phyloP scores from a whole-genome alignment of 2,329 filamentous ascomycete genomes.

The Cladophialophora chaetospira region DNA sequence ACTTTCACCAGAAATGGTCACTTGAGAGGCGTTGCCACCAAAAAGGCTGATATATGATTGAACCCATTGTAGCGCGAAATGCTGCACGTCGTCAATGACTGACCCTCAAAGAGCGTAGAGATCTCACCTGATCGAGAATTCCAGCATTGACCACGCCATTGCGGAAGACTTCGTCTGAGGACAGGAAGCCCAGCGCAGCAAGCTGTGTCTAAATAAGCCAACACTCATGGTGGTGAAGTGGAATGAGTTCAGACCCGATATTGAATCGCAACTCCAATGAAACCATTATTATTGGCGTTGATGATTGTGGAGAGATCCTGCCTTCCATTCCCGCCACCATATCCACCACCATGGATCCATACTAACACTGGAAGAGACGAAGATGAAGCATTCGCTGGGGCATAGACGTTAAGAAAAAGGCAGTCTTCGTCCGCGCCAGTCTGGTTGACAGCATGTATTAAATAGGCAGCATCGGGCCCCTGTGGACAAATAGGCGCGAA shows the following conservation, averaged over 20 bases:
- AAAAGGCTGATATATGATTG: slow-evolving; percentile 59
- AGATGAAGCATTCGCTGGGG: slow-evolving; percentile 37
- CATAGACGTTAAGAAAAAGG: slow-evolving; percentile 46
- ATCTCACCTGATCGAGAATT: slow-evolving; percentile 58
- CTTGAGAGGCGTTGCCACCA: slow-evolving; percentile 53
- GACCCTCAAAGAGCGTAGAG: not conserved
- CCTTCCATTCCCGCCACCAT: slow-evolving; percentile 35
- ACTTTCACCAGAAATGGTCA: slow-evolving; percentile 56
- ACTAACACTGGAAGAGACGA: slow-evolving; percentile 40
- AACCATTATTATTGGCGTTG: slow-evolving; percentile 51
- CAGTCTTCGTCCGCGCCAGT: slow-evolving; percentile 43
- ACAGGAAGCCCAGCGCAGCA: slow-evolving; percentile 51
- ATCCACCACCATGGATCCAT: slow-evolving; percentile 46
- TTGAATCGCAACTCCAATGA: slow-evolving; percentile 53
- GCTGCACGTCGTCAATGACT: slow-evolving; percentile 22
- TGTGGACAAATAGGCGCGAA: slow-evolving; percentile 42
- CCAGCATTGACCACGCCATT: slow-evolving; percentile 65
- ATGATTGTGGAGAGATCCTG: slow-evolving; percentile 46
- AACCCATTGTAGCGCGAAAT: slow-evolving; percentile 63
- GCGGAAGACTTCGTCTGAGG: slow-evolving; percentile 56
- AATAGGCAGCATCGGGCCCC: slow-evolving; percentile 28
- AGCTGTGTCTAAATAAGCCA: slow-evolving; percentile 35
- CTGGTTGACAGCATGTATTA: slow-evolving; percentile 16
- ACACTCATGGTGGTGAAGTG: not conserved
- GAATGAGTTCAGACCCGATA: slow-evolving; percentile 45